Base-by-base conservation (phyloP, 306 rosid species). In the Chamaecrista fasciculata region DNA sequence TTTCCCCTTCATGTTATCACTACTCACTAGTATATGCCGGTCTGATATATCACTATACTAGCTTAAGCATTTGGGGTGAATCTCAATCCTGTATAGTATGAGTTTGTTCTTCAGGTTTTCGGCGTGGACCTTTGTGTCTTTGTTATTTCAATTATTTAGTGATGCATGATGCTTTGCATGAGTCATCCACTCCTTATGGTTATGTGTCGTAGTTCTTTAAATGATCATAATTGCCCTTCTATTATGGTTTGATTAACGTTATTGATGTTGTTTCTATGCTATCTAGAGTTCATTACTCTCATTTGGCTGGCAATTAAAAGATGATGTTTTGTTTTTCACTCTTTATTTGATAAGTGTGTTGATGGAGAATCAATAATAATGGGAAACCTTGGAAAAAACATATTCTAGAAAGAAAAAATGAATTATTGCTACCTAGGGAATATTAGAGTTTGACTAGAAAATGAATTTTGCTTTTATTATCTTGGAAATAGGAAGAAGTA, bases 151-250 rank as follows among this genome's bases (percentile, higher is more conserved):
- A 24, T 36, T 15, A 19, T 33, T n/a, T 76, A 31, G 34, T 55
- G 59, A 3, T 14, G 47, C 12, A 24, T 39, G 20, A 21, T 37
- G 55, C 24, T 47, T 60, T 73, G 14, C 71, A 36, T 0, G 39
- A 70, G 71, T 65, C 18, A n/a, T n/a, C n/a, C n/a, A n/a, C 34
- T 55, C 75, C 63, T 51, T 57, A 68, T 49, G 71, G 47, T 52
- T 71, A 39, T 40, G 44, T n/a, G 47, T 49, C 18, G 26, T 24
- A 58, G 74, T 70, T 62, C 58, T 26, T 60, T 15, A 50, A 11
- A 62, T 67, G 33, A 60, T 19, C 20, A 26, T 34, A 67, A 44
- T 49, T 42, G n/a, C 24, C 15, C 39, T 11, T 56, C 14, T 64
- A 4, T 24, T 65, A 15, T 37, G 14, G 60, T 62, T 77, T 43